Percentiles rank a stretch among this genome's conserved stretches.
Conservation (phyloP, 2,329 filamentous ascomycete genomes). For the Pyrenochaeta sp. region DNA sequence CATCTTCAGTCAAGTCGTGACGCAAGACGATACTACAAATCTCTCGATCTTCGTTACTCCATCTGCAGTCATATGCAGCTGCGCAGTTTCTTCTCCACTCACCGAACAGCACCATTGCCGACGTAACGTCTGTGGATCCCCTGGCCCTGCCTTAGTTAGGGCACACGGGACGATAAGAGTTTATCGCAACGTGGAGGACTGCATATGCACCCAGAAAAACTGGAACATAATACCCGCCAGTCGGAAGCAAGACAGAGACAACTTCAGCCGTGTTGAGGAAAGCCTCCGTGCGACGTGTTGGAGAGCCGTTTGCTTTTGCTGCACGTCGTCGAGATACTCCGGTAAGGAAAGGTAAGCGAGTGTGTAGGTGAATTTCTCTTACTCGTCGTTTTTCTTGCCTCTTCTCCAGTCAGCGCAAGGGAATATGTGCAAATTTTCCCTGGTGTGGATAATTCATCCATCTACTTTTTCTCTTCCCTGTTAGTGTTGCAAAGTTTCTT, state of each 20-base stretch:
- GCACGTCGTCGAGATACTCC: slow-evolving; percentile 5
- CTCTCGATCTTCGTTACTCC: slow-evolving; percentile 10
- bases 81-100: slow-evolving; percentile 27
- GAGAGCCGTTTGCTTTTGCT: slow-evolving; percentile 18
- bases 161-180: slow-evolving; percentile 30
- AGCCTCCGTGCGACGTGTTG: slow-evolving; percentile 29
- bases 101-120: slow-evolving; percentile 21
- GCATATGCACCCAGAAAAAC: slow-evolving; percentile 31
- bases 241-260: slow-evolving; percentile 10
- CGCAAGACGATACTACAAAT: slow-evolving; percentile 22
- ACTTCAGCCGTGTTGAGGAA: slow-evolving; percentile 14
- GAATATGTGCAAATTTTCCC: slow-evolving; percentile 2
- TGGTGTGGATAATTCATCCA: background rate
- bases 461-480: slow-evolving; percentile 2
- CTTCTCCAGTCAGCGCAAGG: slow-evolving; percentile 3
- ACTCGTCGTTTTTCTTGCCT: background rate
- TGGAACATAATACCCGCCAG: slow-evolving; percentile 19
- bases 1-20: slow-evolving; percentile 19
- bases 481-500: background rate
- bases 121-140: slow-evolving; percentile 32
- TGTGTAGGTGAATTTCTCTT: background rate
- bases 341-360: slow-evolving; percentile 3
- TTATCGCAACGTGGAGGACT: slow-evolving; percentile 33
- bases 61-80: slow-evolving; percentile 23
- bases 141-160: slow-evolving; percentile 16